Evolutionary conservation across 495 filamentous ascomycete genomes (phyloP), one percentile per base, ranked within the genome.

Genomic region (Alectoria sarmentosa): DNA sequence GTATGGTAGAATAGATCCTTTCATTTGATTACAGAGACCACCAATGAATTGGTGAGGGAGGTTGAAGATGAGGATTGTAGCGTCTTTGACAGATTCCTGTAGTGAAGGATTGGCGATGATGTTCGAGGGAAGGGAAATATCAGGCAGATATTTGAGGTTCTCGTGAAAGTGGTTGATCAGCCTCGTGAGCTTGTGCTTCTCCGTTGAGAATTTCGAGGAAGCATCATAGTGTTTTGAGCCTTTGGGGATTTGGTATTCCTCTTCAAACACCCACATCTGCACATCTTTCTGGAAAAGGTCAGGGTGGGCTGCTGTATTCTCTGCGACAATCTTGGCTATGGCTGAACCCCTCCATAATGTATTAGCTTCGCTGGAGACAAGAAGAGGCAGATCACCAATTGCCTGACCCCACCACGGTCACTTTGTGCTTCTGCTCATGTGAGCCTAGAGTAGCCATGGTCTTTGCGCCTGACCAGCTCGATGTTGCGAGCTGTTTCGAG

Each of bases 191-290:
- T 96, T 96, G 73, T 91, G 89, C 4, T 86, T 84, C 57, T 84
- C 78, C 63, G 83, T 80, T 65, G 78, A 78, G 41, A 83, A 73
- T 36, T 82, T 76, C 26, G 82, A 80, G 37, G 76, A 73, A 57
- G 83, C 67, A 65, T 86, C 75, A 75, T 86, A 86, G 77, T 88
- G 78, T 48, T 77, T 78, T 14, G 84, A 88, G 55, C 76, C 76
- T 70, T 86, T 79, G n/a, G 89, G 76, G 60, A 95, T 78, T 59
- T 84, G 84, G 48, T 92, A 85, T 57, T 92, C 85, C 76, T 96
- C 92, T 77, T 96, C 90, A 67, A 84, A 94, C 71, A 96, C 93
- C 90, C 90, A 98, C 93, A 99, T 98, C 76, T 93, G 90, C 46
- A 99, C 92, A 61, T 91, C 83, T 69, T 86, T 76, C 67, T 97